Evolutionary conservation across 2,329 filamentous ascomycete species (phyloP).

Genomic region (Exophiala viscosa): DNA sequence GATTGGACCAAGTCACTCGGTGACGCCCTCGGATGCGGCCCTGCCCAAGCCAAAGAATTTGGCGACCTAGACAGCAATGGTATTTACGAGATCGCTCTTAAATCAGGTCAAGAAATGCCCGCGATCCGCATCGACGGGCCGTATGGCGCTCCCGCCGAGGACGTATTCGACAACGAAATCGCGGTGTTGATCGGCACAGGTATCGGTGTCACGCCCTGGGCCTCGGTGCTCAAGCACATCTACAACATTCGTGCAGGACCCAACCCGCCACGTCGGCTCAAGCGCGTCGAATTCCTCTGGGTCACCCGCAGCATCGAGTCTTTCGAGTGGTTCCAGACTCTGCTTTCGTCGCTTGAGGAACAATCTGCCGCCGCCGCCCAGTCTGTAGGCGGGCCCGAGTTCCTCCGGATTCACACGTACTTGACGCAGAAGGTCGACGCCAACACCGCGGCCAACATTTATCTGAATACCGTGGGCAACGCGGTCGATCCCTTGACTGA

Average conservation of each 20-base stretch:
- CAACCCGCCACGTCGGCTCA: slow-evolving; percentile 82
- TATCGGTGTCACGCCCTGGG: slow-evolving; percentile 83
- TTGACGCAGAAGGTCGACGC: slow-evolving; percentile 89
- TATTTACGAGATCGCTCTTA: slow-evolving; percentile 95
- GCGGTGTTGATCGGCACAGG: slow-evolving; percentile 75
- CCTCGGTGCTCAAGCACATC: slow-evolving; percentile 91
- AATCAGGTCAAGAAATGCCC: slow-evolving; percentile 92
- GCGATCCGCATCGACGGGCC: slow-evolving; percentile 85
- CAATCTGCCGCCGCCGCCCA: slow-evolving; percentile 72
- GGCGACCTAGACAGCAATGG: slow-evolving; percentile 87
- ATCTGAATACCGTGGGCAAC: slow-evolving; percentile 88
- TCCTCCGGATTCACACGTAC: slow-evolving; percentile 96
- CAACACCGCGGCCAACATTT: slow-evolving; percentile 93
- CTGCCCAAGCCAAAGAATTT: slow-evolving; percentile 82
- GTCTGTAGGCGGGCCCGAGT: slow-evolving; percentile 58
- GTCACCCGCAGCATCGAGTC: slow-evolving; percentile 92
- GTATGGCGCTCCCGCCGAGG: slow-evolving; percentile 93
- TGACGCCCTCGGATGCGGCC: slow-evolving; percentile 87
- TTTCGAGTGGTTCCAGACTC: slow-evolving; percentile 98
- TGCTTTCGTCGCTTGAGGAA: slow-evolving; percentile 83
- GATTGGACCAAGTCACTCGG: slow-evolving; percentile 95
- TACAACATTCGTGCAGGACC: slow-evolving; percentile 91
- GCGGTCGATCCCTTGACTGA: slow-evolving; percentile 89
- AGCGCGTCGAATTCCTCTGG: slow-evolving; percentile 98
- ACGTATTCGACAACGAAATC: slow-evolving; percentile 91